These are phyloP conservation scores for Leccinellum rugosiceps DNA, from an alignment of 768 basidiomycete species.

Conservation along the genomic window DNA sequence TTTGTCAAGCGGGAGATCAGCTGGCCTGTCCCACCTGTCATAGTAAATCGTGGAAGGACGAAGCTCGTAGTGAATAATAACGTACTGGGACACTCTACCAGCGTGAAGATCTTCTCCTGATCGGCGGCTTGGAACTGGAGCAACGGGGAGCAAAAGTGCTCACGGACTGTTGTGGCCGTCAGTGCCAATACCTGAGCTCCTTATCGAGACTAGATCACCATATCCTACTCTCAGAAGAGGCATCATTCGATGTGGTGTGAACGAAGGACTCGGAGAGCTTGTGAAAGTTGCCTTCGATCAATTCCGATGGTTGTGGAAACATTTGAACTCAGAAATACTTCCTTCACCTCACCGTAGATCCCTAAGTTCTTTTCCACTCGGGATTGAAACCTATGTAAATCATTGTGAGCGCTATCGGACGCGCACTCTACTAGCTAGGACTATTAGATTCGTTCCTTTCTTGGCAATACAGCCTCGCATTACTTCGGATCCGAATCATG, in stretches of 20 bases:
- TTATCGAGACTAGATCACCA: conserved; percentile 14
- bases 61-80: neutral
- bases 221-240: conserved; percentile 33
- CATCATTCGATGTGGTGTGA: conserved; percentile 11
- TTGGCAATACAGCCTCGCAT: too few species aligned
- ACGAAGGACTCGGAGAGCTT: neutral
- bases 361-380: too few species aligned
- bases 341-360: too few species aligned
- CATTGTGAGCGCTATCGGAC: too few species aligned
- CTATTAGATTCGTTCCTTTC: too few species aligned
- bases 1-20: conserved; percentile 71
- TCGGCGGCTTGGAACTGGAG: conserved; percentile 79
- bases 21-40: conserved; percentile 79
- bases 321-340: too few species aligned
- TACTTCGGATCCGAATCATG: too few species aligned
- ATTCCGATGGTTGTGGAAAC: too few species aligned
- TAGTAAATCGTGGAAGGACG: too few species aligned
- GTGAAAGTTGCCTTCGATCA: too few species aligned
- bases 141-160: conserved; percentile 91
- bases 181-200: neutral
- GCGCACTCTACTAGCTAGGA: too few species aligned
- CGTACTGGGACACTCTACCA: conserved; percentile 88
- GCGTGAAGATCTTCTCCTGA: conserved; percentile 65
- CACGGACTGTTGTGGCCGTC: conserved; percentile 51
- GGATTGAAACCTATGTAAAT: too few species aligned